phyloP scores from a whole-genome alignment of 2,329 filamentous ascomycete genomes.

The Polytolypa hystricis region DNA sequence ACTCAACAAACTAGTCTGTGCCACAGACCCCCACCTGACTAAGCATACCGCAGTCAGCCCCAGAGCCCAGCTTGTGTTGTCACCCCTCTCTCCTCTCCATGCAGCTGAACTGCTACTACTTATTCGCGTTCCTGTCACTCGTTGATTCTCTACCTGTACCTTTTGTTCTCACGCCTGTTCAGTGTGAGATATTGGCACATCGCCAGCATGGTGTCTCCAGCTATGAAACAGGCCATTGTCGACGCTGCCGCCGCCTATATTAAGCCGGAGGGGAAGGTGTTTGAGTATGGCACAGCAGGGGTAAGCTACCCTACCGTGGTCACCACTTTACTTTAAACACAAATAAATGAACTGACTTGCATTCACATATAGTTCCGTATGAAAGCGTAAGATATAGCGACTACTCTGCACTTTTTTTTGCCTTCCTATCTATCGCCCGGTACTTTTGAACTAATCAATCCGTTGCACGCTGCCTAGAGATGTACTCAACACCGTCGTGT shows the following conservation, averaged over 20 bases:
- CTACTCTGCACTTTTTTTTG: no score
- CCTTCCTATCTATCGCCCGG: conserved; percentile 6
- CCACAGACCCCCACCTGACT: background rate
- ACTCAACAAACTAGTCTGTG: background rate
- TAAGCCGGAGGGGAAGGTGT: conserved; percentile 40
- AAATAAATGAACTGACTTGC: conserved; percentile 9
- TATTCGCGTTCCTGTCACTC: background rate
- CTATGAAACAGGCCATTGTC: conserved; percentile 34
- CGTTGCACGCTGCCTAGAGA: conserved; percentile 37
- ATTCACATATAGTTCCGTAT: conserved; percentile 48
- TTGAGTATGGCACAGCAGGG: conserved; percentile 51
- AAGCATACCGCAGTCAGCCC: background rate
- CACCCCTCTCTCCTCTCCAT: background rate
- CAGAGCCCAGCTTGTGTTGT: background rate
- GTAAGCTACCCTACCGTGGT: conserved; percentile 35
- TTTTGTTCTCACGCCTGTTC: no score
- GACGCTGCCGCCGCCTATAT: conserved; percentile 38
- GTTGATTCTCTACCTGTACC: background rate
- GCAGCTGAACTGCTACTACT: background rate
- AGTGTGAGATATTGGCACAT: background rate
- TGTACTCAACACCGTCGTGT: conserved; percentile 82
- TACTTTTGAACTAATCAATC: background rate
- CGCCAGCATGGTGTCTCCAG: conserved; percentile 31
- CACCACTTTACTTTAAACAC: conserved; percentile 12
- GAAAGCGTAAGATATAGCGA: conserved; percentile 47